Evolutionary conservation across 306 rosid species (phyloP).

Genomic region (Gleditsia sinensis): DNA sequence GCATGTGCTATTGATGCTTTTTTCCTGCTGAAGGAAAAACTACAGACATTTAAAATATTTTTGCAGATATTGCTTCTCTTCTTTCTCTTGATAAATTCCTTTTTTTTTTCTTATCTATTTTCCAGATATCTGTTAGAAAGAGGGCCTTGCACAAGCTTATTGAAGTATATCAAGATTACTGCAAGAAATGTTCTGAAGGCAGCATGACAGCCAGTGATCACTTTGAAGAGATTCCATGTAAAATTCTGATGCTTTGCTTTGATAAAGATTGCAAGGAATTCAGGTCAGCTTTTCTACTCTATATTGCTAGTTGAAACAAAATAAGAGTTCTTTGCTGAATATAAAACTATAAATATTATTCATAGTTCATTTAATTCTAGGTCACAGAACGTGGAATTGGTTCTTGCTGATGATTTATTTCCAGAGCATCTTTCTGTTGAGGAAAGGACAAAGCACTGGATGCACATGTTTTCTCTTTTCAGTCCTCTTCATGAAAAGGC

Average conservation of each 20-base stretch:
- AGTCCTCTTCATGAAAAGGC: conserved; percentile 69
- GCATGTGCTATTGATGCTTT: conserved; percentile 45
- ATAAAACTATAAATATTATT: conserved; percentile 9
- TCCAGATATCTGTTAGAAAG: conserved; percentile 79
- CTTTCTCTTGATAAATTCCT: background rate
- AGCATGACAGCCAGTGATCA: conserved; percentile 53
- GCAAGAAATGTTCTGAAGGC: conserved; percentile 73
- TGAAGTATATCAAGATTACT: conserved; percentile 75
- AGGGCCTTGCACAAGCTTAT: conserved; percentile 73
- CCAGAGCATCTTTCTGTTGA: conserved; percentile 58
- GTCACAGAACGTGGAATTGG: conserved; percentile 77
- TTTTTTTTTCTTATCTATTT: background rate
- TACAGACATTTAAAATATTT: conserved; percentile 21
- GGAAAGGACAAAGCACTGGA: conserved; percentile 92
- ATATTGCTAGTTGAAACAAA: conserved; percentile 32
- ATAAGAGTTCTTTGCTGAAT: conserved; percentile 26
- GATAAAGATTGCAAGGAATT: conserved; percentile 88
- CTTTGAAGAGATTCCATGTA: conserved; percentile 85
- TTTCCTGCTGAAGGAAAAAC: conserved; percentile 23
- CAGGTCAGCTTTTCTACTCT: conserved; percentile 59
- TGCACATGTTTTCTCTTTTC: conserved; percentile 76
- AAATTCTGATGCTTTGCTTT: conserved; percentile 86
- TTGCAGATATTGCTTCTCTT: background rate
- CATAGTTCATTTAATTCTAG: conserved; percentile 43
- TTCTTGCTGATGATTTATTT: conserved; percentile 76